Base-by-base conservation (phyloP, 331 rosid species). In the Arachis monticola region DNA sequence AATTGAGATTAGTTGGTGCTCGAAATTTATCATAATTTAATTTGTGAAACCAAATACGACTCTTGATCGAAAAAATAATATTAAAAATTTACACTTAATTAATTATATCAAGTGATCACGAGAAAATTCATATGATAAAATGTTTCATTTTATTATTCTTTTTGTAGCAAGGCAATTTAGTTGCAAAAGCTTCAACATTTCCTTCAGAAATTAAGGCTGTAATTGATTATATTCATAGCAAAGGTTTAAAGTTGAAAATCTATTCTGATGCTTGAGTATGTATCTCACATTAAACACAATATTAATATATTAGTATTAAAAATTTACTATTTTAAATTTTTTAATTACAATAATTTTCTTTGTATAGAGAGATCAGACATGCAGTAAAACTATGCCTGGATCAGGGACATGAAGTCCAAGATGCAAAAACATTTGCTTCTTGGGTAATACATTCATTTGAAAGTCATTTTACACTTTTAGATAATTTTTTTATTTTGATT, bases 241-340 rank as follows among this genome's bases (percentile, higher is more conserved):
- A 83, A 77, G 96, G 90, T 51, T 79, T 92, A 41, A 89, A 89
- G 83, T 66, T 92, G 53, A 96, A 93, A 58, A 88, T 92, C 17
- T 92, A 92, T 68, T 92, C 97, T 31, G 96, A 88, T 85, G 96
- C 93, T 7, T 22, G 97, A 96, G 96, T 22, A 22, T 89, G 81
- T 72, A 41, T 41, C 32, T 62, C 42, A 51, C 1, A 31, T 17
- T 48, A 61, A 48, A 60, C 27, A 22, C 27, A 22, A 22, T 22
- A 22, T 22, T 22, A 22, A 22, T 22, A 22, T 22, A 22, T 22
- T 22, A 22, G 27, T 22, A 22, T 22, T 22, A 22, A 22, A 22
- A 22, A 22, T 22, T 22, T 22, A 22, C 27, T 22, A 22, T 22
- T 22, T 22, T 22, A 22, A 22, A 22, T 22, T 22, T 22, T 22